Base-by-base conservation (phyloP, 257 asterid genomes). In the Nicotiana sylvestris region DNA sequence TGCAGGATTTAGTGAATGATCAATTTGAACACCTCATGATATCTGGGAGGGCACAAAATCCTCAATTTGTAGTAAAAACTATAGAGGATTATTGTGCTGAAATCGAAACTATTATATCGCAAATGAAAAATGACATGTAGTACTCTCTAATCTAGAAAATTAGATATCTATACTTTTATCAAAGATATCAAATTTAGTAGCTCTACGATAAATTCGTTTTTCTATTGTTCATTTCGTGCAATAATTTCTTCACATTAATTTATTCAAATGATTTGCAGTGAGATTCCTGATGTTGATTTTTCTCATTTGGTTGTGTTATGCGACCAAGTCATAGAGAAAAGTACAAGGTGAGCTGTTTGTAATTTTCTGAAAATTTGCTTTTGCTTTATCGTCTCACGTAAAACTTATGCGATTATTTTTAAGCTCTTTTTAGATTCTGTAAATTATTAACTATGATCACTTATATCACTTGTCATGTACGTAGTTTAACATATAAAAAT, bases 11-110 rank as follows among this genome's bases (percentile, higher is more conserved):
- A 35, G 49, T 70, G 58, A 70, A 70, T 70, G 12, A 70, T 46
- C n/a, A 70, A 21, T 70, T 43, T 43, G 79, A 72, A 25, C 61
- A 72, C n/a, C 16, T 72, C 11, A 72, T 72, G 79, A 72, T 25
- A 25, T 72, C 79, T 46, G 25, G 25, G 79, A 70, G 60, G 60
- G n/a, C 58, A 70, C 3, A 70, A 46, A 29, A 46, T 70, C 12
- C n/a, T 43, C 3, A 21, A 11, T 21, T 3, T 70, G 35, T 43
- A 72, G 25, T 72, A 30, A 3, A 46, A 72, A 25, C 39, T 12
- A 46, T 46, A 11, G n/a, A 72, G 37, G 25, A 46, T 25, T 72
- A 72, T 72, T 72, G 79, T 46, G 79, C 4, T 25, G 61, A 46
- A 21, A 56, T 72, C 6, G 60, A 46, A 72, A 60, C 60, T 46